These are phyloP conservation scores for Naegleria lovaniensis DNA, from an alignment of 208 protist species.

Conservation along the genomic window DNA sequence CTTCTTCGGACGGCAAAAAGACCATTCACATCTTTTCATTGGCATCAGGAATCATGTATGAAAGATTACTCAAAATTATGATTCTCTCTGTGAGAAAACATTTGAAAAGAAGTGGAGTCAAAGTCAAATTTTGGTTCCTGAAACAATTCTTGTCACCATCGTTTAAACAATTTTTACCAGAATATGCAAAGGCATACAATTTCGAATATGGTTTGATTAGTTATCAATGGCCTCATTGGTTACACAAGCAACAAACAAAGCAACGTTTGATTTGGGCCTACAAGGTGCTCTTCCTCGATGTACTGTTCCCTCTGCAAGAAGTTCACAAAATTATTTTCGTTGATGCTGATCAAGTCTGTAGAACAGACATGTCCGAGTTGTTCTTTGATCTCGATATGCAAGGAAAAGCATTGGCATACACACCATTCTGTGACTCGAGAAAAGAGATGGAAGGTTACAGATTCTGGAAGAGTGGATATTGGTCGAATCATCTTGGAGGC, in stretches of 20 bases:
- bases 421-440: slow-evolving; percentile 91
- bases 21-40: slow-evolving; percentile 97
- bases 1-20: slow-evolving; percentile 41
- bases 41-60: slow-evolving; percentile 95
- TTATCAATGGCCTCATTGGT: slow-evolving; percentile 97
- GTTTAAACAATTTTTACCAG: slow-evolving; percentile 85
- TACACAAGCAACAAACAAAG: slow-evolving; percentile 90
- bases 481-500: slow-evolving; percentile 81
- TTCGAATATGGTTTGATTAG: slow-evolving; percentile 90
- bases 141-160: slow-evolving; percentile 92
- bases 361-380: slow-evolving; percentile 71
- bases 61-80: slow-evolving; percentile 97
- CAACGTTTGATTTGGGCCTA: slow-evolving; percentile 97
- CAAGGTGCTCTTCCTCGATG: slow-evolving; percentile 99
- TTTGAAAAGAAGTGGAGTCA: slow-evolving; percentile 53
- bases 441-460: slow-evolving; percentile 77
- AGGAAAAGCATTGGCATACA: slow-evolving; percentile 84
- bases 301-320: slow-evolving; percentile 92
- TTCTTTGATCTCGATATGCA: slow-evolving; percentile 92
- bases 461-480: slow-evolving; percentile 86
- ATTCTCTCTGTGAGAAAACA: slow-evolving; percentile 89
- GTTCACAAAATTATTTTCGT: slow-evolving; percentile 96
- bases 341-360: slow-evolving; percentile 93
- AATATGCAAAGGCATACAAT: slow-evolving; percentile 70
- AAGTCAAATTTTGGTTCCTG: slow-evolving; percentile 98